Percentiles rank a stretch among this genome's conserved stretches.
Evolutionary conservation across 2,329 filamentous ascomycete species (phyloP).

Genomic region (Xylariaceae sp.): DNA sequence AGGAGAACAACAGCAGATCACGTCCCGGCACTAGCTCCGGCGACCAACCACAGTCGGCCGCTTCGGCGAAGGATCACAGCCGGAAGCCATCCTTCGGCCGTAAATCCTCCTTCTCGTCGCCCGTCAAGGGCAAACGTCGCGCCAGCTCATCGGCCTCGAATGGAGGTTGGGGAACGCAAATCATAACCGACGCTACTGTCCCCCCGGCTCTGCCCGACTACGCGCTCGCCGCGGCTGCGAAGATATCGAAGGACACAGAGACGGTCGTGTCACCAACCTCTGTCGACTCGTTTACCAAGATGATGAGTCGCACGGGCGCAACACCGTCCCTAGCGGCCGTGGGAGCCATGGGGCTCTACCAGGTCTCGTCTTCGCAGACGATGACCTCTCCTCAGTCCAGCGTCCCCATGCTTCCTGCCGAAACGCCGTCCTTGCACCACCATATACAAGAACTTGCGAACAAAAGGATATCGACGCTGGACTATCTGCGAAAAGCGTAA

Average conservation of each 20-base stretch:
- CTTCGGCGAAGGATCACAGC: slow-evolving; percentile 38
- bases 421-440: slow-evolving; percentile 51
- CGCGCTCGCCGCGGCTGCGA: slow-evolving; percentile 49
- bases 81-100: slow-evolving; percentile 53
- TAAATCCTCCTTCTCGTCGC: slow-evolving; percentile 50
- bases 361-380: slow-evolving; percentile 23
- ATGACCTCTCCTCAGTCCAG: slow-evolving; percentile 23
- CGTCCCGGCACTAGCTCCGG: slow-evolving; percentile 38
- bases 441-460: slow-evolving; percentile 81
- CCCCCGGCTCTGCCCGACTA: slow-evolving; percentile 56
- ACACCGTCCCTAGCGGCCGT: slow-evolving; percentile 1
- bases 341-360: slow-evolving; percentile 7
- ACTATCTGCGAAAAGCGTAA: slow-evolving; percentile 89
- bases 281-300: slow-evolving; percentile 40
- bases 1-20: slow-evolving; percentile 25
- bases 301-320: slow-evolving; percentile 43
- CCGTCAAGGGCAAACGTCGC: slow-evolving; percentile 37
- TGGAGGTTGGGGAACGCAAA: slow-evolving; percentile 27
- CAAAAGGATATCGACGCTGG: slow-evolving; percentile 90
- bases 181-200: slow-evolving; percentile 42
- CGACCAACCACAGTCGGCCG: slow-evolving; percentile 28
- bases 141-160: slow-evolving; percentile 42
- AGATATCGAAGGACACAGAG: slow-evolving; percentile 32
- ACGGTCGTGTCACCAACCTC: slow-evolving; percentile 33
- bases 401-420: slow-evolving; percentile 39